A percentile compares a stretch with the other conserved stretches of the same genome.
Evolutionary conservation across 495 filamentous ascomycete species (phyloP).

Genomic region (Penicillium psychrofluorescens): DNA sequence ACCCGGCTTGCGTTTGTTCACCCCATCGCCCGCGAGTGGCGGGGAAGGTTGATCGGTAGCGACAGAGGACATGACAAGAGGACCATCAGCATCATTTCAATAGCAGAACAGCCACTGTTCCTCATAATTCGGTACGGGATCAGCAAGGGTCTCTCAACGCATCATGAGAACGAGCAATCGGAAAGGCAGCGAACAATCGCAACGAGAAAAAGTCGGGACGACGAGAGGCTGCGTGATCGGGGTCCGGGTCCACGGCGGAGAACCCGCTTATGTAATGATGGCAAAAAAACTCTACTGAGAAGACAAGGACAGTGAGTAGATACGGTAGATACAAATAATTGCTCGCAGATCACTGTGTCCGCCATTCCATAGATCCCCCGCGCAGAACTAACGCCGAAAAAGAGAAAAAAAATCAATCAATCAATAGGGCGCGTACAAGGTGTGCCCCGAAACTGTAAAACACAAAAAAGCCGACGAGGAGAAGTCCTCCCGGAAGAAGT

Average conservation of each 20-base stretch:
- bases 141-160: slow-evolving; percentile 9
- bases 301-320: too few relatives aligned
- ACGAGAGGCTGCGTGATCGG: slow-evolving; percentile 21
- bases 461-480: not conserved
- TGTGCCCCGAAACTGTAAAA: not conserved
- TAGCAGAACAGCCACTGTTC: slow-evolving; percentile 16
- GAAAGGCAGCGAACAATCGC: too few relatives aligned
- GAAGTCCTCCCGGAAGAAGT: not conserved
- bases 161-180: slow-evolving; percentile 6
- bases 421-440: not conserved
- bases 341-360: too few relatives aligned
- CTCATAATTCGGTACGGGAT: slow-evolving; percentile 12
- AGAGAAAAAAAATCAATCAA: not conserved
- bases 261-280: slow-evolving; percentile 20
- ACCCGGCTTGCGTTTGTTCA: slow-evolving; percentile 32
- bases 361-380: too few relatives aligned
- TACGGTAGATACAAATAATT: too few relatives aligned
- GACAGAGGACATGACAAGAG: slow-evolving; percentile 24
- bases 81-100: slow-evolving; percentile 25
- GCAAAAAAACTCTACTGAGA: not conserved
- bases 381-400: not conserved
- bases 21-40: slow-evolving; percentile 21
- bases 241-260: slow-evolving; percentile 23
- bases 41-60: slow-evolving; percentile 20
- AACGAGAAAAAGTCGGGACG: slow-evolving; percentile 19